phyloP scores from a whole-genome alignment of 2,329 filamentous ascomycete genomes.

The Aureobasidium musti region DNA sequence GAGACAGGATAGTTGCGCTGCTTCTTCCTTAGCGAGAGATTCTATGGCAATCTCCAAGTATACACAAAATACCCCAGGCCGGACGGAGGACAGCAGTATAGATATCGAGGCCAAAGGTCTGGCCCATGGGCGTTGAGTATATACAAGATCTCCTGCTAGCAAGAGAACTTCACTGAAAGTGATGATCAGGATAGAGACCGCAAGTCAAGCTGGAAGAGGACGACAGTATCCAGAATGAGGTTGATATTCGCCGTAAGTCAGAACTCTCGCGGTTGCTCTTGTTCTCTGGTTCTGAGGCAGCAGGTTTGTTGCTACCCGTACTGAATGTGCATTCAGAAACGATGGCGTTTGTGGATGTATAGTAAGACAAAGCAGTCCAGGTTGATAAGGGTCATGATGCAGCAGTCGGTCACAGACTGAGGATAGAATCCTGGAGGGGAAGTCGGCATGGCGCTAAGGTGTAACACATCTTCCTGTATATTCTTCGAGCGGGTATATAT shows the following conservation, averaged over 20 bases:
- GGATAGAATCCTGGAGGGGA: not conserved
- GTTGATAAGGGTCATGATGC: too few relatives aligned
- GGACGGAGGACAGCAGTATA: not conserved
- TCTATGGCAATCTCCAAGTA: not conserved
- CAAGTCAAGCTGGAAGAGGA: not conserved
- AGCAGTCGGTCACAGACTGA: too few relatives aligned
- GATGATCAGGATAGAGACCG: not conserved
- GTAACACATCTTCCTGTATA: too few relatives aligned
- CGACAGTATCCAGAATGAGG: not conserved
- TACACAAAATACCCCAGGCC: too few relatives aligned
- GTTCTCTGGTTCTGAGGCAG: not conserved
- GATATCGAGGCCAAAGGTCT: slow-evolving; percentile 10
- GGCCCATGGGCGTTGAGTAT: not conserved
- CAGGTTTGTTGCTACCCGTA: not conserved
- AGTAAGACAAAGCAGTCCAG: too few relatives aligned
- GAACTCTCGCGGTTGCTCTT: not conserved
- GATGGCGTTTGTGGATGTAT: not conserved
- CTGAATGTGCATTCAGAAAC: too few relatives aligned
- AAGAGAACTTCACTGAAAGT: not conserved
- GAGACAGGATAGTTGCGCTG: not conserved
- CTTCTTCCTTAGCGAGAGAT: not conserved
- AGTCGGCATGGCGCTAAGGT: too few relatives aligned
- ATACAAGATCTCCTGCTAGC: not conserved
- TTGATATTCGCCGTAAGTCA: not conserved
- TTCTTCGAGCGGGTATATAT: not conserved